These are phyloP conservation scores for Didymella glomerata DNA, from an alignment of 2,329 filamentous ascomycete species.

Conservation along the genomic window DNA sequence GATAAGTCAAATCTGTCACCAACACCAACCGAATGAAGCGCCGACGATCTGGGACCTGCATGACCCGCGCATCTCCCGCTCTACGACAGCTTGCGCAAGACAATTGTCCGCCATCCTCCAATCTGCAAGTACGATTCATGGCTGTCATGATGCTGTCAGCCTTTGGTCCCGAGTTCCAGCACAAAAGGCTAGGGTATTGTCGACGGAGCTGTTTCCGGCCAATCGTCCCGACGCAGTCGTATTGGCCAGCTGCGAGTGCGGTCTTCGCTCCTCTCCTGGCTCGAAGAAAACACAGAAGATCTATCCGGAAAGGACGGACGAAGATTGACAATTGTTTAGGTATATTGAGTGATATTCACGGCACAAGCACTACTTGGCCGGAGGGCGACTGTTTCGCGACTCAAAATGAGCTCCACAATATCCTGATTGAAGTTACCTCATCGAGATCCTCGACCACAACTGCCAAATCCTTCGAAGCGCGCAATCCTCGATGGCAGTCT, in stretches of 20 bases:
- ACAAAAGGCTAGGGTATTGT: not conserved
- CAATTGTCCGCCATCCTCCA: constrained; percentile 10
- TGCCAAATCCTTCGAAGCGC: constrained; percentile 1
- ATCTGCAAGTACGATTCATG: constrained; percentile 4
- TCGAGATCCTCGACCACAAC: not conserved
- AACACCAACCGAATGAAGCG: constrained; percentile 17
- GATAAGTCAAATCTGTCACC: constrained; percentile 5
- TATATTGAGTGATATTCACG: not conserved
- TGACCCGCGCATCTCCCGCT: constrained; percentile 17
- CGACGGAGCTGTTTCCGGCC: constrained; percentile 3
- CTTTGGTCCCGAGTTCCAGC: not conserved
- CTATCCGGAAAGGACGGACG: not conserved
- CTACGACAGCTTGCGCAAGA: constrained; percentile 8
- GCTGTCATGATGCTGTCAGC: not conserved
- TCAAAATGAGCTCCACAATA: not conserved
- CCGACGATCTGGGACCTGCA: constrained; percentile 17
- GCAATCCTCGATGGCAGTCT: not conserved
- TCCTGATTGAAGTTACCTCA: too few species aligned
- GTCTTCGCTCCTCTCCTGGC: not conserved
- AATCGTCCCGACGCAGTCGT: not conserved
- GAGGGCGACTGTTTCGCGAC: not conserved
- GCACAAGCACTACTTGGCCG: not conserved
- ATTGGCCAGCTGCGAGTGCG: not conserved
- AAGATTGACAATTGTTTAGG: not conserved
- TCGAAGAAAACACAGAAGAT: not conserved